Evolutionary conservation across 2,329 filamentous ascomycete species (phyloP), one percentile per base, ranked within the genome.

Genomic region (Exophiala viscosa): DNA sequence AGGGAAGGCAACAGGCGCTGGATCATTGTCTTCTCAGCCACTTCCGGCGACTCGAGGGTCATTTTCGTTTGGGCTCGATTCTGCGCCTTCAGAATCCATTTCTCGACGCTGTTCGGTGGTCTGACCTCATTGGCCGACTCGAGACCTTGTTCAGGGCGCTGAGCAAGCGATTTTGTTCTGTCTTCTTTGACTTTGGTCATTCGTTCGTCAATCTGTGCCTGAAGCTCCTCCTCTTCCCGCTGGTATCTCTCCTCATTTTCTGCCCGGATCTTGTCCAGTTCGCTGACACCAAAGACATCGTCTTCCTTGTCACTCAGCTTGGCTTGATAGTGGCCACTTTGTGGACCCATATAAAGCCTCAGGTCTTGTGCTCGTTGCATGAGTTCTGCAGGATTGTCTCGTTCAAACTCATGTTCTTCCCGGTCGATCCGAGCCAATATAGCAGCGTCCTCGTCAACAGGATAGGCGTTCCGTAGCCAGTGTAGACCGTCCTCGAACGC

Each of bases 201-300:
- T n/a, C 74, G 74, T 8, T 70, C 66, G 23, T 80, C 71, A 78
- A 80, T 82, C 49, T 72, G 67, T 41, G 71, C 72, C 36, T 77
- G 77, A 60, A 78, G 73, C 38, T 65, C 61, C 57, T 76, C 70
- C 64, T 80, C 73, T 52, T 76, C 69, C 8, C 68, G 63, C 47
- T 70, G 55, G 5, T 69, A 55, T n/a, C 65, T 62, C 33, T 67
- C 68, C 48, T 74, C 70, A 50, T 75, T 75, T 42, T 63, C 50
- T 45, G 70, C 64, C 11, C 72, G 66, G 18, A 68, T 64, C 45
- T 71, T 65, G 46, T 72, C 64, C 14, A 75, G 52, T 15, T 73
- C 65, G 63, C 73, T 74, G 47, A 65, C 67, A 3, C 73, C 73
- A 34, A 69, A 74, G 1, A 70, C 65, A 47, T 73, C 70, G 17